Evolutionary conservation across 495 filamentous ascomycete species (phyloP).

Genomic region (Massariosphaeria phaeospora): DNA sequence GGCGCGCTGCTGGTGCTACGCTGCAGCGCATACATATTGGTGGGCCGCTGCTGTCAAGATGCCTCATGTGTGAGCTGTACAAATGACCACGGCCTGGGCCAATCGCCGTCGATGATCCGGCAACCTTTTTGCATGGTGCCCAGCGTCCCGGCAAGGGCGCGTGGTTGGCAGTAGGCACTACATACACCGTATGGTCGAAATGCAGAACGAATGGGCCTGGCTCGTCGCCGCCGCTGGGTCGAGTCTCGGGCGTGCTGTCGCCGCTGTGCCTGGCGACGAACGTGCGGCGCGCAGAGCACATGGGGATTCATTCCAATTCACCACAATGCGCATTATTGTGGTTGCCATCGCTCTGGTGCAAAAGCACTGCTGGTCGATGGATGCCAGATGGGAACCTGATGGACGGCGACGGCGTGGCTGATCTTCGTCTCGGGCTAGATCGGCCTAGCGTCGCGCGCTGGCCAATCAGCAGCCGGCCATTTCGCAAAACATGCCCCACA

Average conservation of each 20-base stretch:
- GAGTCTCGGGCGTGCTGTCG: neutral
- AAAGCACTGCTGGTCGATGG: no score
- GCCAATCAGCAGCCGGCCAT: no score
- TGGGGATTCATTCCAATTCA: no score
- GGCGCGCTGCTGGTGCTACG: constrained; percentile 1
- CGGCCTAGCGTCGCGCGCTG: no score
- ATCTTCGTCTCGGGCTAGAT: no score
- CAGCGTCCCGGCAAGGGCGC: constrained; percentile 3
- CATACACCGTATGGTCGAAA: no score
- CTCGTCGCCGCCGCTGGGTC: neutral
- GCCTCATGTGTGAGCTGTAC: constrained; percentile 14
- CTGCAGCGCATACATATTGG: constrained; percentile 6
- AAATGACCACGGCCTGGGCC: constrained; percentile 3
- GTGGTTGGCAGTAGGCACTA: constrained; percentile 1
- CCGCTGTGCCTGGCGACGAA: neutral
- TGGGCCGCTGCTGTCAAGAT: neutral
- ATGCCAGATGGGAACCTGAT: no score
- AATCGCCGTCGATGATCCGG: constrained; percentile 8
- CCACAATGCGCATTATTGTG: no score
- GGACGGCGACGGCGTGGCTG: no score
- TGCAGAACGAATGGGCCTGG: constrained; percentile 1
- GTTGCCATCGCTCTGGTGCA: no score
- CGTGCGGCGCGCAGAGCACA: no score
- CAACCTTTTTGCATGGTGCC: neutral
- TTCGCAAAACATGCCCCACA: no score